Base-by-base conservation (phyloP, 768 basidiomycete species). In the Lactifluus echinatus region DNA sequence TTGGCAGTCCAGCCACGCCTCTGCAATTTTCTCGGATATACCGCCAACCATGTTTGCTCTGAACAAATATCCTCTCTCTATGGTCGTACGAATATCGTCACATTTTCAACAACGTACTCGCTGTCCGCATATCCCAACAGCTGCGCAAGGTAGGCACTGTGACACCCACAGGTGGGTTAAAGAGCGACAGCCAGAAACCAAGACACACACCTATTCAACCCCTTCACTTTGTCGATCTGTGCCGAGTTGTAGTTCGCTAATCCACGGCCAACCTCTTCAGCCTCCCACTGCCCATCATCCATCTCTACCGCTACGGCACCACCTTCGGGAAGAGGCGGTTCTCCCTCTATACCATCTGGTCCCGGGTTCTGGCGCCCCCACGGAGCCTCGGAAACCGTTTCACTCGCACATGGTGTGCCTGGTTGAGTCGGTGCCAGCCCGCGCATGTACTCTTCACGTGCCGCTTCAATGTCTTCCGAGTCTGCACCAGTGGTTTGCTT, bases 51-150 rank as follows among this genome's bases (percentile, higher is more conserved):
- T 64, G 29, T 64, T 64, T 64, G 57, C n/a, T 24, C 53, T 2
- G 51, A 53, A 59, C 63, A 63, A 62, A 64, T 46, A 63, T 17
- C 24, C n/a, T 19, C 8, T 15, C 4, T 24, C 37, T 37, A 77
- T 37, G 82, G 79, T 11, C 78, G 75, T 40, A 81, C 68, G 52
- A 85, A 78, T 51, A 95, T 87, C 2, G 89, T 92, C 65, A 96
- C 85, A 66, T 93, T 91, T 67, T 98, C 96, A 6, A 95, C 94
- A 47, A 98, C 93, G 72, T 98, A 89, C 69, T 98, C 96, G 26
- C 91, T 89, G 67, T 99, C 96, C 14, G 89, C 89, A 70, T 99
- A 98, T 2, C 93, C 95, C 47, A 99, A 70, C 6, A 93, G 65
- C 57, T 84, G 80, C 8, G 85, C 74, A 37, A 99, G 82, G 50